A percentile compares a stretch with the other conserved stretches of the same genome.
These are phyloP conservation scores for Fonsecaea erecta DNA, from an alignment of 2,329 filamentous ascomycete species.

Conservation along the genomic window DNA sequence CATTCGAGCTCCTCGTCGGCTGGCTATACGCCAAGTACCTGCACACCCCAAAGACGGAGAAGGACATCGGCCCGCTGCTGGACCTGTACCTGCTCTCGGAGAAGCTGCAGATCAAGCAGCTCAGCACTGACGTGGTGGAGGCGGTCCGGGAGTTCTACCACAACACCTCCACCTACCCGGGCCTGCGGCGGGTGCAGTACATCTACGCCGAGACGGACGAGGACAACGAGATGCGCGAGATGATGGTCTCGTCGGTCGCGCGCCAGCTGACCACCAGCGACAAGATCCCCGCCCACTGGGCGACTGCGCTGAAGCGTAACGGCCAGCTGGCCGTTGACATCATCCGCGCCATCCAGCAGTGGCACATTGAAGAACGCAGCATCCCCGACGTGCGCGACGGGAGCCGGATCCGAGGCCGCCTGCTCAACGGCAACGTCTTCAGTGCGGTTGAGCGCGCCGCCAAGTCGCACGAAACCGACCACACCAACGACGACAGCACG, in stretches of 20 bases:
- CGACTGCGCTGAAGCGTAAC: constrained; percentile 59
- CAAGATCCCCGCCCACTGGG: constrained; percentile 59
- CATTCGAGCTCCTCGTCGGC: constrained; percentile 58
- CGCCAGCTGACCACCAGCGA: constrained; percentile 57
- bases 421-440: constrained; percentile 29
- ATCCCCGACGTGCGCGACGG: constrained; percentile 55
- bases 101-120: constrained; percentile 56
- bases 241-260: constrained; percentile 56
- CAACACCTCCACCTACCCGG: constrained; percentile 57
- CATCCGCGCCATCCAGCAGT: constrained; percentile 59
- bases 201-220: constrained; percentile 56
- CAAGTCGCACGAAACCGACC: constrained; percentile 28
- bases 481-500: constrained; percentile 25
- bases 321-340: constrained; percentile 61
- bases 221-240: constrained; percentile 54
- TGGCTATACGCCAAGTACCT: constrained; percentile 59
- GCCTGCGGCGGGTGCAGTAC: constrained; percentile 59
- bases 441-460: constrained; percentile 30
- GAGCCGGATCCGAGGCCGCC: constrained; percentile 30
- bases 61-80: constrained; percentile 56
- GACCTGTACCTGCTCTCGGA: constrained; percentile 61
- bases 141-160: constrained; percentile 58
- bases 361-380: constrained; percentile 54
- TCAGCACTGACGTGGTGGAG: constrained; percentile 56
- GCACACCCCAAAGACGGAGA: constrained; percentile 55